These are phyloP conservation scores for Penicillium paradoxum DNA, from an alignment of 495 filamentous ascomycete species.

Conservation along the genomic window DNA sequence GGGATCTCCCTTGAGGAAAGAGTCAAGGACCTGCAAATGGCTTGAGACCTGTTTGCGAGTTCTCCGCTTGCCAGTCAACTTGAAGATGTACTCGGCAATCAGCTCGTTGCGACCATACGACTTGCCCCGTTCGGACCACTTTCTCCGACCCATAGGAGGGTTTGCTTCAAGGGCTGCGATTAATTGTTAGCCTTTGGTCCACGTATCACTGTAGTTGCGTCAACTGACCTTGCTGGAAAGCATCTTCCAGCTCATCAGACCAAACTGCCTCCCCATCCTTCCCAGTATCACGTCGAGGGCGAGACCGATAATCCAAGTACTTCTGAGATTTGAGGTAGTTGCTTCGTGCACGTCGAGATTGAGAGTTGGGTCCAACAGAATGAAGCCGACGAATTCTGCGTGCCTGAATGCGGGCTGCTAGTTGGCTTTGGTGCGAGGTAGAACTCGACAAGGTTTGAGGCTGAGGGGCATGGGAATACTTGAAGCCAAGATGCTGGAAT, in stretches of 20 bases:
- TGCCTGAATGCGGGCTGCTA: constrained; percentile 32
- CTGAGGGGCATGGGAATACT: constrained; percentile 37
- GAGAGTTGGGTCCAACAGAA: constrained; percentile 29
- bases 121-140: constrained; percentile 66
- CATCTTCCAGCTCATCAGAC: constrained; percentile 78
- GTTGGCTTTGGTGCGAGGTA: constrained; percentile 22
- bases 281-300: constrained; percentile 55
- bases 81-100: constrained; percentile 75
- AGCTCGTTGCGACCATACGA: constrained; percentile 86
- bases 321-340: constrained; percentile 46
- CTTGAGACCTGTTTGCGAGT: constrained; percentile 89
- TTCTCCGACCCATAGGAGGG: constrained; percentile 75
- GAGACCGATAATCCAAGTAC: constrained; percentile 60
- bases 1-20: constrained; percentile 61
- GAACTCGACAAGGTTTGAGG: constrained; percentile 30
- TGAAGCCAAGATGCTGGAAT: constrained; percentile 36
- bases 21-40: constrained; percentile 94
- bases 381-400: constrained; percentile 39
- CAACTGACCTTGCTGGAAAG: constrained; percentile 80
- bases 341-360: constrained; percentile 31
- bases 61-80: constrained; percentile 59
- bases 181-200: constrained; percentile 3
- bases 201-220: not conserved
- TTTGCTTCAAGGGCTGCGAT: constrained; percentile 69
- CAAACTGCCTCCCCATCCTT: constrained; percentile 60